Conservation (phyloP, 1,139 yeast species). For the Kodamaea fungicola region DNA sequence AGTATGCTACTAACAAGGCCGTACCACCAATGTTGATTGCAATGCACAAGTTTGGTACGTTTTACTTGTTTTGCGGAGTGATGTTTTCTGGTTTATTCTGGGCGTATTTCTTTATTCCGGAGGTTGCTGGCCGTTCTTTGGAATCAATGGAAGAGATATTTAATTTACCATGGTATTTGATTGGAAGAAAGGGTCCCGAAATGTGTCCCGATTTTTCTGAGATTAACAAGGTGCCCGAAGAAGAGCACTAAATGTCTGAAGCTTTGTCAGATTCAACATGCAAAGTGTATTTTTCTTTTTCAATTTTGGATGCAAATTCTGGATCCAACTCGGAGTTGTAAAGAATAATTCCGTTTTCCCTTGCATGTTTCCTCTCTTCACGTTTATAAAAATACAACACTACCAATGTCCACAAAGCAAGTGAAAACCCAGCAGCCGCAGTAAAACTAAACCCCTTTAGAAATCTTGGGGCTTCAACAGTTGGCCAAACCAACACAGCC, state of each 20-base stretch:
- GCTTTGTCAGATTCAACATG: constrained; percentile 1
- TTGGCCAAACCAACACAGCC: constrained; percentile 38
- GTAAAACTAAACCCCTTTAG: constrained; percentile 51
- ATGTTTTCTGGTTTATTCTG: constrained; percentile 40
- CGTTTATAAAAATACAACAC: constrained; percentile 57
- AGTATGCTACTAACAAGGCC: constrained; percentile 59
- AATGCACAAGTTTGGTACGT: constrained; percentile 50
- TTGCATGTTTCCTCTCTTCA: constrained; percentile 51
- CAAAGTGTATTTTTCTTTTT: constrained; percentile 4
- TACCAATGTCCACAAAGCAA: constrained; percentile 51
- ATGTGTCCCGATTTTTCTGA: constrained; percentile 55
- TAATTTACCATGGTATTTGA: constrained; percentile 55
- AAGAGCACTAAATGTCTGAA: constrained; percentile 1
- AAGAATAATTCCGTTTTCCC: constrained; percentile 35
- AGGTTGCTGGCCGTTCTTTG: constrained; percentile 50
- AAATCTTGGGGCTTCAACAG: constrained; percentile 50
- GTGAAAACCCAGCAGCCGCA: constrained; percentile 48
- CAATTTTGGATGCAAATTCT: constrained; percentile 10
- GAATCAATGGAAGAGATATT: constrained; percentile 59
- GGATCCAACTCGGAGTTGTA: constrained; percentile 15
- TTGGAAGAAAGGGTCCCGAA: constrained; percentile 51
- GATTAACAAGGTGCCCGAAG: constrained; percentile 19
- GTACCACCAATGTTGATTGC: constrained; percentile 49
- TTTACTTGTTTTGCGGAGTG: constrained; percentile 51
- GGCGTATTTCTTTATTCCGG: constrained; percentile 55